phyloP scores from a whole-genome alignment of 2,329 filamentous ascomycete genomes.

The Chaetomium globosum region DNA sequence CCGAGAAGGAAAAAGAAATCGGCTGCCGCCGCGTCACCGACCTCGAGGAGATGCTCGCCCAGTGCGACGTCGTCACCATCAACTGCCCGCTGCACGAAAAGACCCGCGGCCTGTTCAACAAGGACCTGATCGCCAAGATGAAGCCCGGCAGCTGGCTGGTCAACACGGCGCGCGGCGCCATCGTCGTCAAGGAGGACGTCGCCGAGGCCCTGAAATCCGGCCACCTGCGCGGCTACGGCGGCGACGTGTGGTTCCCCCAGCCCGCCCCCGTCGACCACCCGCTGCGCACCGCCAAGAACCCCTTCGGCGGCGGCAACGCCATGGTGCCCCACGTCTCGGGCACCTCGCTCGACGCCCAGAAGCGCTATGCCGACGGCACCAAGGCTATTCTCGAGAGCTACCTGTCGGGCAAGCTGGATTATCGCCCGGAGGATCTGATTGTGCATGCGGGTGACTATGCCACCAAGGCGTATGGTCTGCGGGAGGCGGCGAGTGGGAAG shows the following conservation, averaged over 20 bases:
- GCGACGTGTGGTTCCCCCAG: conserved; percentile 97
- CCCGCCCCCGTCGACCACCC: conserved; percentile 91
- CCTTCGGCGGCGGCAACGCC: conserved; percentile 95
- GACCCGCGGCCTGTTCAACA: conserved; percentile 95
- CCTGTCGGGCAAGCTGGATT: conserved; percentile 84
- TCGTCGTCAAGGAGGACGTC: conserved; percentile 99
- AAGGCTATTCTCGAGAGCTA: conserved; percentile 92
- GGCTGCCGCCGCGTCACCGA: conserved; percentile 84
- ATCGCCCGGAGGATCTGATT: conserved; percentile 87
- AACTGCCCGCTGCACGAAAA: conserved; percentile 99
- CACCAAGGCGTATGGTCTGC: conserved; percentile 88
- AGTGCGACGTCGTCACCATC: conserved; percentile 98
- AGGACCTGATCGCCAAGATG: conserved; percentile 98
- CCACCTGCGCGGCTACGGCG: conserved; percentile 86
- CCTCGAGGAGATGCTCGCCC: conserved; percentile 89
- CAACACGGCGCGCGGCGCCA: conserved; percentile 98
- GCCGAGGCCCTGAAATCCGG: conserved; percentile 89
- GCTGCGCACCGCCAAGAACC: conserved; percentile 89
- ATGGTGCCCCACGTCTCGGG: conserved; percentile 99
- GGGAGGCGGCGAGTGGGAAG: conserved; percentile 43
- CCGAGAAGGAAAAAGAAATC: conserved; percentile 92
- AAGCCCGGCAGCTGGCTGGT: conserved; percentile 97
- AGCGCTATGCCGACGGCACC: conserved; percentile 82
- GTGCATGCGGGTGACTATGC: conserved; percentile 89
- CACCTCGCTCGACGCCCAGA: conserved; percentile 96